These are phyloP conservation scores for Inga oerstediana DNA, from an alignment of 306 rosid genomes.

Conservation along the genomic window DNA sequence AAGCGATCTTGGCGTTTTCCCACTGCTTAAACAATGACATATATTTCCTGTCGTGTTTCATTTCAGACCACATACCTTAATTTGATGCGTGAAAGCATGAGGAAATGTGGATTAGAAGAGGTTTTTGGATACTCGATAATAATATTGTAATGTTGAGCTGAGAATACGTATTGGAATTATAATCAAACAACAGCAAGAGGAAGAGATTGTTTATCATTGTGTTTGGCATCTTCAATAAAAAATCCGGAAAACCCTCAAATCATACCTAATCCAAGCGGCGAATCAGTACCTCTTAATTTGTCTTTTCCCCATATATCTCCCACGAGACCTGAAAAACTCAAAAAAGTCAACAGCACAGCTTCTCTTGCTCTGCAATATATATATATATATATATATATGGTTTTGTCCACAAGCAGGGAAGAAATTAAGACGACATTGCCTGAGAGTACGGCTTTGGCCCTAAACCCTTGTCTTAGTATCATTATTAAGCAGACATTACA, in stretches of 20 bases:
- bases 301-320: neutral
- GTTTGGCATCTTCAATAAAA: conserved; percentile 2
- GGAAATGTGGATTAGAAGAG: neutral
- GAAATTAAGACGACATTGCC: neutral
- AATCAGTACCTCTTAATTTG: neutral
- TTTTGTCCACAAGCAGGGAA: neutral
- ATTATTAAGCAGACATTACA: no score
- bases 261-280: conserved; percentile 27
- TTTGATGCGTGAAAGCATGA: neutral
- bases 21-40: neutral
- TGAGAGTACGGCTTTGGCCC: neutral
- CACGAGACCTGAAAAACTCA: conserved; percentile 14
- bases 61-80: neutral
- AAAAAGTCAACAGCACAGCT: neutral
- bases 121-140: conserved; percentile 10
- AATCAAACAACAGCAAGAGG: conserved; percentile 1
- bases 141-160: conserved; percentile 30
- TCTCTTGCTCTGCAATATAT: conserved; percentile 10
- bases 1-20: neutral
- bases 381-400: neutral
- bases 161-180: conserved; percentile 6
- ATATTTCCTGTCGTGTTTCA: neutral
- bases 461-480: neutral
- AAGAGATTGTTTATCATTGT: neutral
- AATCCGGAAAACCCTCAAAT: conserved; percentile 18